Percentiles rank a stretch among this genome's conserved stretches.
Conservation (phyloP, 345 rosid genomes). For the Eucalyptus fibrosa region DNA sequence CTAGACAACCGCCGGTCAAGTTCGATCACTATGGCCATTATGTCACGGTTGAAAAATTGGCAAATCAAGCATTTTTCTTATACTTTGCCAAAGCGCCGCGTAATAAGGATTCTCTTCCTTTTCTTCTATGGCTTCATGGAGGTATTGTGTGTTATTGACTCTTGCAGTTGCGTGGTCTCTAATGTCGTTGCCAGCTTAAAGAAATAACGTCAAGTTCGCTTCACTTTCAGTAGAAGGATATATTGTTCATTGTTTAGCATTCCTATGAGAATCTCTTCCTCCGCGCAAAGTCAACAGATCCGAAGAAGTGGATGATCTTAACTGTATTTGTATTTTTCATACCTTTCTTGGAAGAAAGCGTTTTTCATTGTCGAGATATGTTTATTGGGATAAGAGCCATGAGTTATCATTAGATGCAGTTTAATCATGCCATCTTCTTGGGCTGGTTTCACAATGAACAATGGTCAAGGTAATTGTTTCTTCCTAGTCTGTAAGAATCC, state of each 20-base stretch:
- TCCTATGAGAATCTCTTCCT: neutral
- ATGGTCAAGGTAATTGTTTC: neutral
- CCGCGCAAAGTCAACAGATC: neutral
- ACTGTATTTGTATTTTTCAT: neutral
- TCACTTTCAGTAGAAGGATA: neutral
- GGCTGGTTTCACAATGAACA: neutral
- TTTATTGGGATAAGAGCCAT: neutral
- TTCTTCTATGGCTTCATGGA: constrained; percentile 6
- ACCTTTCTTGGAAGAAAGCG: neutral
- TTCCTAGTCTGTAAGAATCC: neutral
- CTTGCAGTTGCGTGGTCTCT: neutral
- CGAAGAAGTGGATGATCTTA: neutral
- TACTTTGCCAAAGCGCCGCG: neutral
- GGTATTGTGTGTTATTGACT: neutral
- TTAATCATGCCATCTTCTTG: neutral
- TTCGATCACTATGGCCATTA: neutral
- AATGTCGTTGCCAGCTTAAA: neutral
- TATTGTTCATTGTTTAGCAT: neutral
- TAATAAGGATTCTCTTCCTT: neutral
- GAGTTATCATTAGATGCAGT: neutral
- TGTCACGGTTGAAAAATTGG: neutral
- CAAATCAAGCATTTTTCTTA: neutral
- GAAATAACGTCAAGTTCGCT: neutral
- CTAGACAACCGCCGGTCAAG: neutral
- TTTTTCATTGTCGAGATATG: neutral